Percentiles rank a stretch among this genome's conserved stretches.
Conservation (phyloP, 352 stramenopile species). For the Phytophthora aleatoria region DNA sequence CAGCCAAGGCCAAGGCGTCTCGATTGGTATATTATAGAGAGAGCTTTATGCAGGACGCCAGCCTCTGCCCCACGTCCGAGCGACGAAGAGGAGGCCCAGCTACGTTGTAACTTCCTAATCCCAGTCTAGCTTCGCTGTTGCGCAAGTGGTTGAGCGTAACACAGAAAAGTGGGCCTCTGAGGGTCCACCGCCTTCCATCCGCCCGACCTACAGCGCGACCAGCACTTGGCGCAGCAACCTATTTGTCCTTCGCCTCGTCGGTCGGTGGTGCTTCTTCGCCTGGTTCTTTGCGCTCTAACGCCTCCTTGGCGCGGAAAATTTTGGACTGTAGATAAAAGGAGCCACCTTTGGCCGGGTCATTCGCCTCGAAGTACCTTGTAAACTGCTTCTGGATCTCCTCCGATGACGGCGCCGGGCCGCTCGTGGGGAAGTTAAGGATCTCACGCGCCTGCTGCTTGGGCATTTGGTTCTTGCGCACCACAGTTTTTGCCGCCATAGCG, state of each 20-base stretch:
- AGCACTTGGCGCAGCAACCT: conserved; percentile 16
- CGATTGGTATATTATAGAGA: conserved; percentile 38
- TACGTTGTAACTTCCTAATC: conserved; percentile 32
- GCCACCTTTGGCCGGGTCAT: conserved; percentile 89
- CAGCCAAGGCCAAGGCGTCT: conserved; percentile 16
- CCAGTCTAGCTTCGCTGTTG: conserved; percentile 24
- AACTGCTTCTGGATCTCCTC: conserved; percentile 88
- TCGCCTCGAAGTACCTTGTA: conserved; percentile 87
- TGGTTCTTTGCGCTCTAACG: conserved; percentile 60
- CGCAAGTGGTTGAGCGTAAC: background rate
- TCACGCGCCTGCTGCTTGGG: conserved; percentile 72
- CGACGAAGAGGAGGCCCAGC: conserved; percentile 26
- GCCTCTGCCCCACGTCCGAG: conserved; percentile 17
- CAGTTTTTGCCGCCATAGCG: conserved; percentile 67
- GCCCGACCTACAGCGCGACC: background rate
- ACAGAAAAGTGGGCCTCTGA: background rate
- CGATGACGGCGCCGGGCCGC: conserved; percentile 37
- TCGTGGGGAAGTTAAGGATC: conserved; percentile 83
- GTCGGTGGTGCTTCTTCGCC: conserved; percentile 25
- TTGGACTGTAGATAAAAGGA: conserved; percentile 95
- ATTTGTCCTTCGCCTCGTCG: conserved; percentile 33
- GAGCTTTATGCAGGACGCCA: conserved; percentile 30
- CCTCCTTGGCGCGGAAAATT: conserved; percentile 91
- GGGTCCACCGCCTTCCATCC: background rate
- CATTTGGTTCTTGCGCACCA: conserved; percentile 82